A percentile compares a stretch with the other conserved stretches of the same genome.
Conservation (phyloP, 2,329 filamentous ascomycete species). For the Cryphonectria parasitica region DNA sequence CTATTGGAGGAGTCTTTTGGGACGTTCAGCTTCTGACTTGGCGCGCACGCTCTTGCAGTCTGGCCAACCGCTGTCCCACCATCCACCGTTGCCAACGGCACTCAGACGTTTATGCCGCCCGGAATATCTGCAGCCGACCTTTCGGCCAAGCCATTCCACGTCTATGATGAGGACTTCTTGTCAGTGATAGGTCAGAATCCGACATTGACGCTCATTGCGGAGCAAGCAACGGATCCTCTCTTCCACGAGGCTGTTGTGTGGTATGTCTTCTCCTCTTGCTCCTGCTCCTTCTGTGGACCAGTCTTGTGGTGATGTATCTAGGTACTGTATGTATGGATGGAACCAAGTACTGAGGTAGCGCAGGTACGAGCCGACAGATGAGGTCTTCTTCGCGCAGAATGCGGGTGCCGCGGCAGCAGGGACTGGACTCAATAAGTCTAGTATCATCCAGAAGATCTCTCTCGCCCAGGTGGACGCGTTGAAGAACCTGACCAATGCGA, state of each 20-base stretch:
- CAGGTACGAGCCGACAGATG: slow-evolving; percentile 50
- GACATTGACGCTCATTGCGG: slow-evolving; percentile 53
- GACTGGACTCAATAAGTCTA: slow-evolving; percentile 55
- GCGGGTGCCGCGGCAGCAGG: slow-evolving; percentile 51
- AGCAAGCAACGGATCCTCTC: slow-evolving; percentile 48
- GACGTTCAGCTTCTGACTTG: neutral
- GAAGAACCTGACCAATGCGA: slow-evolving; percentile 42
- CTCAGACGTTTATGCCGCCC: slow-evolving; percentile 48
- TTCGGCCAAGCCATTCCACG: slow-evolving; percentile 45
- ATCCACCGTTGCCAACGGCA: slow-evolving; percentile 41
- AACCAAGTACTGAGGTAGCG: neutral
- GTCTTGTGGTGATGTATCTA: neutral
- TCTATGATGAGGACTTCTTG: slow-evolving; percentile 56
- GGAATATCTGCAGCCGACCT: slow-evolving; percentile 45
- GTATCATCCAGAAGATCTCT: slow-evolving; percentile 54
- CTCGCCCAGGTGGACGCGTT: slow-evolving; percentile 48
- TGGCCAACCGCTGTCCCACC: slow-evolving; percentile 43
- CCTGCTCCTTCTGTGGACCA: too few species aligned
- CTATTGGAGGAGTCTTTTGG: neutral
- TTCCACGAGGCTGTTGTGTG: slow-evolving; percentile 62
- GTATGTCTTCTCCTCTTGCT: slow-evolving; percentile 35
- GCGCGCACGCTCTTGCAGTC: neutral
- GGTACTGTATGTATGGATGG: neutral
- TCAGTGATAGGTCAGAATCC: slow-evolving; percentile 54
- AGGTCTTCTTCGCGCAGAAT: slow-evolving; percentile 59